Base-by-base conservation (phyloP, 345 rosid genomes). In the Ceriops tagal region DNA sequence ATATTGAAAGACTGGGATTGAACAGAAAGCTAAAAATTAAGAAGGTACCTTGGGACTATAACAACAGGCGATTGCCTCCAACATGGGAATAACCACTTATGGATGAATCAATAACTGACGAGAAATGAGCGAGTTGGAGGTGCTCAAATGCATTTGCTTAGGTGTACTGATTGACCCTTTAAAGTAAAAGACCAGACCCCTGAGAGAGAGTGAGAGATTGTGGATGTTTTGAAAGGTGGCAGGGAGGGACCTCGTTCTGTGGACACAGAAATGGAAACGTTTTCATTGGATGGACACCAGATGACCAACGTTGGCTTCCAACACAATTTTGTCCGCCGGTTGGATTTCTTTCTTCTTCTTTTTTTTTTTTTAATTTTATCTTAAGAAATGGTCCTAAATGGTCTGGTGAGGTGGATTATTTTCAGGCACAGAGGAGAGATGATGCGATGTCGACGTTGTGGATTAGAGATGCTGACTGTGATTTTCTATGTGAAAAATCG, bases 21-120 rank as follows among this genome's bases (percentile, higher is more conserved):
- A 71, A 61, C n/a, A 32, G 22, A 27, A 39, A 68, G 19, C 11
- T 30, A 74, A 58, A 47, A 61, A 49, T 52, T 65, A 72, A 16
- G 58, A 16, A 22, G 2, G 65, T 71, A 89, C 91, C 87, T 79
- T 84, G 74, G 92, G 81, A 60, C 74, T 43, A 59, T 78, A 82
- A 66, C 80, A 80, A 70, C 77, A 82, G 68, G 80, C 69, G 64
- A 87, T 39, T 32, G 89, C 78, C 65, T 87, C 92, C 86, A 86
- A 61, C 88, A 87, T 82, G 69, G 58, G 53, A 31, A 31, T 52
- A 24, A 15, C 19, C 15, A 37, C 4, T 64, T 24, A 52, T 16
- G n/a, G 64, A 65, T 22, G 52, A 65, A 63, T 19, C 68, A 66
- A 22, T 37, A 56, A 51, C 30, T 11, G 22, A 58, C 1, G 43